Base-by-base conservation (phyloP, 768 basidiomycete species). In the Boletus edulis region DNA sequence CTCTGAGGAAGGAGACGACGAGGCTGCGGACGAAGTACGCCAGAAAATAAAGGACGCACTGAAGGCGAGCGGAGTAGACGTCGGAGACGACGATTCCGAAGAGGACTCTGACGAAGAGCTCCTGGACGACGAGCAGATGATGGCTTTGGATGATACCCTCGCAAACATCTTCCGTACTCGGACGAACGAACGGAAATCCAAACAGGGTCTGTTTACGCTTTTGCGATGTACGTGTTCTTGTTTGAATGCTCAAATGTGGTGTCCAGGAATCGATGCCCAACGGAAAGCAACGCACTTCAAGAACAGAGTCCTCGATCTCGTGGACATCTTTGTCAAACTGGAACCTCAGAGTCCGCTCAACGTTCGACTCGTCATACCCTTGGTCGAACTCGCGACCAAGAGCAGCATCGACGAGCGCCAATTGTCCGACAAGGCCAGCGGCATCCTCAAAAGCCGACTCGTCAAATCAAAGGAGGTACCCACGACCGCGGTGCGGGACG, bases 41-140 rank as follows among this genome's bases (percentile, higher is more conserved):
- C 75, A 76, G 44, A 85, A 89, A 63, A 86, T 85, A 38, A 78
- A 83, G 65, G 81, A 84, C 57, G 85, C 81, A 3, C 70, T 88
- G 4, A 78, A 78, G 18, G 79, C 79, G 13, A 84, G 82, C 60
- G 85, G 83, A 8, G 72, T 84, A 35, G 79, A 80, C 37, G 79
- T 79, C 18, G 81, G 76, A 2, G 78, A 81, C 15, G 62, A 81
- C 9, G 81, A 79, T 13, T 77, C 78, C 8, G 83, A 84, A 44
- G 83, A 78, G 37, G 79, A 76, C 5, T 68, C 70, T 27, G 70
- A 80, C 39, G 84, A 86, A 57, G 88, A 89, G 46, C 73, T 86
- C 29, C 87, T 96, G 86, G 90, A 97, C 67, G 96, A 99, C 66
- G 95, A 98, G 24, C 92, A 97, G 73, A 99, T 99, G 96, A 86